These are phyloP conservation scores for Lodderomyces elongisporus DNA, from an alignment of 1,139 yeast species.

Conservation along the genomic window DNA sequence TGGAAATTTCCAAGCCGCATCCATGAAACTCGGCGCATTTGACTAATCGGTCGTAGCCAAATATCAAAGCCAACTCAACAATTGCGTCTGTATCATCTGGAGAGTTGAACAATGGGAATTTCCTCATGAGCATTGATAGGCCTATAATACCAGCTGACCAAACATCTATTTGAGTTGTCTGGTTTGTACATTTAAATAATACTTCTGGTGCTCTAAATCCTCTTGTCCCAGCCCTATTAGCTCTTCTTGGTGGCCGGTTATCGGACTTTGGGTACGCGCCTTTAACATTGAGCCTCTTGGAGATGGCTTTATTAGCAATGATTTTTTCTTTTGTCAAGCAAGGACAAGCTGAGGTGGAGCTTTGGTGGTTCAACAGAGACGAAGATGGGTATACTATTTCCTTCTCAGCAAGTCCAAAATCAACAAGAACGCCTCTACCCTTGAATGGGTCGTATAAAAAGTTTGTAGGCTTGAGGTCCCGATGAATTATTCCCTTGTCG, in stretches of 20 bases:
- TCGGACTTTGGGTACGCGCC: slow-evolving; percentile 80
- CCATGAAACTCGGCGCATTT: slow-evolving; percentile 85
- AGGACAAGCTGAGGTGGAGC: slow-evolving; percentile 22
- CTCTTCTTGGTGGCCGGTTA: slow-evolving; percentile 82
- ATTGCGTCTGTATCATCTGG: slow-evolving; percentile 91
- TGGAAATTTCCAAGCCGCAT: slow-evolving; percentile 69
- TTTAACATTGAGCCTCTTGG: slow-evolving; percentile 37
- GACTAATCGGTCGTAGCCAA: slow-evolving; percentile 71
- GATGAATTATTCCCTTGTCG: slow-evolving; percentile 69
- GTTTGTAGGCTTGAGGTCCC: slow-evolving; percentile 89
- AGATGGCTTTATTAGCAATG: slow-evolving; percentile 20
- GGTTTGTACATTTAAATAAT: slow-evolving; percentile 79
- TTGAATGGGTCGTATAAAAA: slow-evolving; percentile 73
- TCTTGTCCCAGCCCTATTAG: slow-evolving; percentile 96
- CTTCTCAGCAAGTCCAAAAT: slow-evolving; percentile 85
- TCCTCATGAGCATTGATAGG: slow-evolving; percentile 61
- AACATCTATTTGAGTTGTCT: slow-evolving; percentile 74
- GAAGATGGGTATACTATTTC: slow-evolving; percentile 3
- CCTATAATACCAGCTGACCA: slow-evolving; percentile 94
- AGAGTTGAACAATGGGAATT: slow-evolving; percentile 85
- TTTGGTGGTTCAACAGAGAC: not conserved
- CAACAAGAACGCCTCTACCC: slow-evolving; percentile 81
- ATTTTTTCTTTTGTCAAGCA: slow-evolving; percentile 21
- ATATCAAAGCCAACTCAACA: slow-evolving; percentile 76
- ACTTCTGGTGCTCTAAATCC: slow-evolving; percentile 97